Percentiles rank a stretch among this genome's conserved stretches.
Conservation (phyloP, 257 asterid species). For the Linaria vulgaris region DNA sequence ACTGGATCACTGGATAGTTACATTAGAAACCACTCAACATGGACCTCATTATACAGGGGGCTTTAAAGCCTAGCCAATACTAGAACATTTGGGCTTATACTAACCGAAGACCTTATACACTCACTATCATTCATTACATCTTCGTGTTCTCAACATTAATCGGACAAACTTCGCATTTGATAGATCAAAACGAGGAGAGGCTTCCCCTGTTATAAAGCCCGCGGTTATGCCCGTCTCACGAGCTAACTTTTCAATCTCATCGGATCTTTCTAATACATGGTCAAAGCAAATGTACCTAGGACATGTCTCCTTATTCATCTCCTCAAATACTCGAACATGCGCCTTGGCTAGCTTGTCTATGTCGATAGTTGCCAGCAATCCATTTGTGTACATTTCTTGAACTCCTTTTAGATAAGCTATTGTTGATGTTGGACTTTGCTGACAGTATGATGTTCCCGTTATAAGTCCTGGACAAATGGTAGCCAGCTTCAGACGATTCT, state of each 20-base stretch:
- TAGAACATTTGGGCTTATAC: not conserved
- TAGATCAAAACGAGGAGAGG: constrained; percentile 41
- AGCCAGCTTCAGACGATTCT: constrained; percentile 52
- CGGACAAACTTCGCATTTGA: constrained; percentile 53
- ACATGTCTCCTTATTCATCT: constrained; percentile 50
- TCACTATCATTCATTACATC: constrained; percentile 42
- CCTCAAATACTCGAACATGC: constrained; percentile 64
- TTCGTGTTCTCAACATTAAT: constrained; percentile 47
- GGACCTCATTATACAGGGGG: not conserved
- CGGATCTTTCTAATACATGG: constrained; percentile 40
- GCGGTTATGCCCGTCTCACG: constrained; percentile 46
- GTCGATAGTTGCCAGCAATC: constrained; percentile 62
- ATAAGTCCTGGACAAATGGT: constrained; percentile 82
- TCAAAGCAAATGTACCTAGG: constrained; percentile 84
- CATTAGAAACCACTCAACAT: too few species aligned
- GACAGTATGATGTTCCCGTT: constrained; percentile 58
- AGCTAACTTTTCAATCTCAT: constrained; percentile 51
- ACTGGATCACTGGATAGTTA: too few species aligned
- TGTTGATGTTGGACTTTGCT: constrained; percentile 63
- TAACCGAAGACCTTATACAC: not conserved
- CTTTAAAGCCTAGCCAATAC: not conserved
- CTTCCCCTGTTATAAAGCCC: constrained; percentile 28
- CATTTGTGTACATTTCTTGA: constrained; percentile 60
- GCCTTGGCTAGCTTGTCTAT: constrained; percentile 66
- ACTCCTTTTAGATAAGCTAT: constrained; percentile 83